Conservation (phyloP, 2,329 filamentous ascomycete genomes). For the Ophiostoma australiae region DNA sequence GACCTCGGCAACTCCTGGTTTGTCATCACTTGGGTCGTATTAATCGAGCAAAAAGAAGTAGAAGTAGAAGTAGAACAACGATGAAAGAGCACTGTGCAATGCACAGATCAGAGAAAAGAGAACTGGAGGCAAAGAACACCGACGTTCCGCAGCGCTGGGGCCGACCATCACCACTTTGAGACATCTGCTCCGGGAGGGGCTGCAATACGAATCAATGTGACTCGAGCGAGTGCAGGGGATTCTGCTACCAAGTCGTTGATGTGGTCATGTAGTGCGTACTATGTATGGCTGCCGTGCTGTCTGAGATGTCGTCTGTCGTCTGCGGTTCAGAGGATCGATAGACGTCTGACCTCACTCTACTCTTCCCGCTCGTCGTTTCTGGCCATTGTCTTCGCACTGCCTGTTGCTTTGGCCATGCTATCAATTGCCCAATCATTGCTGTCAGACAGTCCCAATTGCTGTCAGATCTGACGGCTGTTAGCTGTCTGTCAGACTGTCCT, state of each 20-base stretch:
- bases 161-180: slow-evolving; percentile 3
- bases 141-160: background rate
- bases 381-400: too few species aligned
- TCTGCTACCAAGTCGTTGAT: too few species aligned
- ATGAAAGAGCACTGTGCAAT: background rate
- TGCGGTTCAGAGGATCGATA: background rate
- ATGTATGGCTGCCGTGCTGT: background rate
- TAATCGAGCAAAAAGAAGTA: background rate
- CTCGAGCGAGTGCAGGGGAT: background rate
- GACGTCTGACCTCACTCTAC: background rate
- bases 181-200: slow-evolving; percentile 6
- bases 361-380: too few species aligned
- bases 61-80: background rate
- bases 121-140: background rate
- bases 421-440: too few species aligned
- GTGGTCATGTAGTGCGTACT: too few species aligned
- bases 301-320: background rate
- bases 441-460: too few species aligned
- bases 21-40: background rate
- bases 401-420: too few species aligned
- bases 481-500: too few species aligned
- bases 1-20: background rate
- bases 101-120: background rate
- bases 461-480: too few species aligned
- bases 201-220: background rate